Evolutionary conservation across 306 rosid genomes (phyloP).

Genomic region (Vigna trinervia): DNA sequence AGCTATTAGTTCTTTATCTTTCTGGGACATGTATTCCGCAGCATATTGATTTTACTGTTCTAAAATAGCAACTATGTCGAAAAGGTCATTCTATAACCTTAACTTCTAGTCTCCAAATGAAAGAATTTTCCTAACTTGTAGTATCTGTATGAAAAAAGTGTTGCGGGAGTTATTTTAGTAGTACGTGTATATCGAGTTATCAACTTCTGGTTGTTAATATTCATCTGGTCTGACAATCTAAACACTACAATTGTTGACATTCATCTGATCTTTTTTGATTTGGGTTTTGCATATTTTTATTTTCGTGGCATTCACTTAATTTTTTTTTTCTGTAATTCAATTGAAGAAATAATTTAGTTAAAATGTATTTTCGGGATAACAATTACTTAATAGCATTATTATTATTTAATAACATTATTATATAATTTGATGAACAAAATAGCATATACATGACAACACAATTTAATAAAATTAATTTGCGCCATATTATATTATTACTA

Average conservation of each 20-base stretch:
- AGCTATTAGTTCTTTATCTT: slow-evolving; percentile 36
- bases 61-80: slow-evolving; percentile 21
- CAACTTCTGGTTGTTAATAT: slow-evolving; percentile 9
- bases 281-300: background rate
- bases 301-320: background rate
- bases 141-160: slow-evolving; percentile 13
- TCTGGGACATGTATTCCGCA: slow-evolving; percentile 25
- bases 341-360: slow-evolving; percentile 1
- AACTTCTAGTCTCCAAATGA: slow-evolving; percentile 16
- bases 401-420: background rate
- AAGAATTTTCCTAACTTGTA: slow-evolving; percentile 3
- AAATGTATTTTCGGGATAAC: background rate
- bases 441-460: background rate
- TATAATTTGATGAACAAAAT: background rate
- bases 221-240: slow-evolving; percentile 35
- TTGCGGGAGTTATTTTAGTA: slow-evolving; percentile 18
- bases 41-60: slow-evolving; percentile 25
- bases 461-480: background rate
- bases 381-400: background rate
- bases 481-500: background rate
- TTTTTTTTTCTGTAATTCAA: slow-evolving; percentile 1
- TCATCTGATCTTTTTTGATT: background rate
- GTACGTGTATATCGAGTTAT: background rate
- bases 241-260: slow-evolving; percentile 5
- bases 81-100: slow-evolving; percentile 25